Conservation (phyloP, 768 basidiomycete genomes). For the Dacryopinax spathularia region DNA sequence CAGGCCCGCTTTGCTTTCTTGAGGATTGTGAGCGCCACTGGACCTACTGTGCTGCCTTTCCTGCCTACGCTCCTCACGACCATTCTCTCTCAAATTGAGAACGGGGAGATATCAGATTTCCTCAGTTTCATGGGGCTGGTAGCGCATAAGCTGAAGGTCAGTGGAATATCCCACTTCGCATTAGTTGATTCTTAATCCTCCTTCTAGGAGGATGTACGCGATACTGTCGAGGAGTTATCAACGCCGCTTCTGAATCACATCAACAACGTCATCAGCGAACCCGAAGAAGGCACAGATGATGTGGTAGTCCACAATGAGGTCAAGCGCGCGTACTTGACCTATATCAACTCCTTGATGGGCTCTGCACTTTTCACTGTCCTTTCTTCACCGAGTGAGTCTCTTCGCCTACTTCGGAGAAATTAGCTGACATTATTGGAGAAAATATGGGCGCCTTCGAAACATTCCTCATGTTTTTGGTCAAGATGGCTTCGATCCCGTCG, state of each 20-base stretch:
- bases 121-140: conserved; percentile 87
- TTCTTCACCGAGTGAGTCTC: conserved; percentile 68
- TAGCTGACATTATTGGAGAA: conserved; percentile 32
- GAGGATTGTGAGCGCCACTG: conserved; percentile 78
- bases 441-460: conserved; percentile 50
- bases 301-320: conserved; percentile 61
- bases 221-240: conserved; percentile 79
- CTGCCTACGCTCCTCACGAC: conserved; percentile 82
- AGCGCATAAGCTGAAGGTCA: conserved; percentile 86
- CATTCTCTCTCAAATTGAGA: conserved; percentile 83
- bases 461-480: conserved; percentile 59
- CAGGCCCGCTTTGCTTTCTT: conserved; percentile 90
- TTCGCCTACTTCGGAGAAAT: not conserved
- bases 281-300: conserved; percentile 76
- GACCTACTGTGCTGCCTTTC: conserved; percentile 68
- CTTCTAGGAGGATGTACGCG: conserved; percentile 62
- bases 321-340: conserved; percentile 72
- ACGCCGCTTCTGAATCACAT: conserved; percentile 77
- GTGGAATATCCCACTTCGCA: conserved; percentile 8
- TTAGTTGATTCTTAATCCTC: not conserved
- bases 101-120: conserved; percentile 85
- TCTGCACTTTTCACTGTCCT: conserved; percentile 74
- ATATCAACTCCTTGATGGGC: conserved; percentile 67
- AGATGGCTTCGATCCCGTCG: conserved; percentile 56
- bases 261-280: conserved; percentile 60